A percentile compares a stretch with the other conserved stretches of the same genome.
Conservation (phyloP, 2,329 filamentous ascomycete species). For the Fusarium austroafricanum region DNA sequence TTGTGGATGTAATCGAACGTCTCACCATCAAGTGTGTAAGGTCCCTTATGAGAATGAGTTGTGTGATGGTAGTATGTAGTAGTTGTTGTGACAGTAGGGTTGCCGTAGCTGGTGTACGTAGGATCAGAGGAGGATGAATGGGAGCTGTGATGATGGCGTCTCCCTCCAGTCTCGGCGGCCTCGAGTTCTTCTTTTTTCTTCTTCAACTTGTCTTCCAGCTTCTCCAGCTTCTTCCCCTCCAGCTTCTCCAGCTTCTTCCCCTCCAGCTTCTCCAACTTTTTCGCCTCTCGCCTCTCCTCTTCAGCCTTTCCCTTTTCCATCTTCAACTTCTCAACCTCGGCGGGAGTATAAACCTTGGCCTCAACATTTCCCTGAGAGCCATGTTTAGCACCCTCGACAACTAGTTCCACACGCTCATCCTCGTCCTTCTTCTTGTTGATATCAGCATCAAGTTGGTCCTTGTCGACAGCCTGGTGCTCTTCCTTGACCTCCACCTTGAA, state of each 20-base stretch:
- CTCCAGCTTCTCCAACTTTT: slow-evolving; percentile 10
- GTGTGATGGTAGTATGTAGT: slow-evolving; percentile 10
- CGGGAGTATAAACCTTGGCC: neutral
- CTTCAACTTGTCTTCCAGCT: slow-evolving; percentile 12
- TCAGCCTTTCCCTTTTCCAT: slow-evolving; percentile 5
- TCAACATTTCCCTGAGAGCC: neutral
- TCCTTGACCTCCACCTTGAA: slow-evolving; percentile 6
- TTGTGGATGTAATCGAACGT: slow-evolving; percentile 32
- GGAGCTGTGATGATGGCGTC: neutral
- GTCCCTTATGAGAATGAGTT: slow-evolving; percentile 1
- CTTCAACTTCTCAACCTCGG: slow-evolving; percentile 2
- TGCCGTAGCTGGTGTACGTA: neutral
- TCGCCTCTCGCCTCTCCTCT: neutral
- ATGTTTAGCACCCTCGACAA: slow-evolving; percentile 1
- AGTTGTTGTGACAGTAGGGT: neutral
- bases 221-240: neutral
- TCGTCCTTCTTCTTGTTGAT: slow-evolving; percentile 14
- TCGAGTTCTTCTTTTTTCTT: slow-evolving; percentile 12
- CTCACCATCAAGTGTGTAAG: slow-evolving; percentile 8
- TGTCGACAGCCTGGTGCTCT: neutral
- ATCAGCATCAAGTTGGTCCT: neutral
- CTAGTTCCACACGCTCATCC: slow-evolving; percentile 5
- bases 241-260: too few relatives aligned
- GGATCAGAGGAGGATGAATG: slow-evolving; percentile 3
- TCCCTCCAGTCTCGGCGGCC: neutral